phyloP scores from a whole-genome alignment of 805 yeast genomes.

The Myxozyma mucilagina region DNA sequence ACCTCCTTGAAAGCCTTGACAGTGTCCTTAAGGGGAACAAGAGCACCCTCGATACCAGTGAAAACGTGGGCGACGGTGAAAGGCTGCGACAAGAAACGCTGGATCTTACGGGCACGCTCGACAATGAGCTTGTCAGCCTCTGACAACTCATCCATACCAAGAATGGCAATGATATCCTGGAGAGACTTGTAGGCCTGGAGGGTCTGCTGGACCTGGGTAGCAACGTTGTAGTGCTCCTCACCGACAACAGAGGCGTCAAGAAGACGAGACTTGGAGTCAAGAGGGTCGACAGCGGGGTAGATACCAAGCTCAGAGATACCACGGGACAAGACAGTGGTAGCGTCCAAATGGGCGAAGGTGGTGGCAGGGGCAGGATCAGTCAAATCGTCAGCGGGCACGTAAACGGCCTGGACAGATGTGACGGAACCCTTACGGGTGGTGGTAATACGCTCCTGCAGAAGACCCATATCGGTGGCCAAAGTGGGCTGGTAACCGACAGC shows the following conservation, averaged over 20 bases:
- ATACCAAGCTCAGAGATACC: slow-evolving; percentile 99
- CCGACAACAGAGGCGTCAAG: slow-evolving; percentile 97
- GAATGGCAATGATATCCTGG: slow-evolving; percentile 99
- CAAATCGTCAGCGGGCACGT: slow-evolving; percentile 99
- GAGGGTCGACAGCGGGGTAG: slow-evolving; percentile 99
- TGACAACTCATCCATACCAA: slow-evolving; percentile 99
- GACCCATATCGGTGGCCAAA: slow-evolving; percentile 99
- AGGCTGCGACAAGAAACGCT: slow-evolving; percentile 99
- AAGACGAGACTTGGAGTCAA: slow-evolving; percentile 98
- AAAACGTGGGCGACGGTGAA: slow-evolving; percentile 99
- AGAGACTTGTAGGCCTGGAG: slow-evolving; percentile 99
- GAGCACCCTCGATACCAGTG: slow-evolving; percentile 99
- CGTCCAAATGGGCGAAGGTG: slow-evolving; percentile 99
- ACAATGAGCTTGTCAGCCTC: slow-evolving; percentile 98
- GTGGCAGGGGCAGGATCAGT: slow-evolving; percentile 99
- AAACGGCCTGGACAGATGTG: slow-evolving; percentile 99
- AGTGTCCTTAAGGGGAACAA: slow-evolving; percentile 96
- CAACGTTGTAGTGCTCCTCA: slow-evolving; percentile 97
- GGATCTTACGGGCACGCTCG: slow-evolving; percentile 99
- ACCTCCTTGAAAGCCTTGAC: slow-evolving; percentile 93
- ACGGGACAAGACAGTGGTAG: slow-evolving; percentile 99
- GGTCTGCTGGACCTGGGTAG: slow-evolving; percentile 94
- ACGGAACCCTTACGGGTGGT: slow-evolving; percentile 99
- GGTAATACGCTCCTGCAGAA: slow-evolving; percentile 99
- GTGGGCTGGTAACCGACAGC: slow-evolving; percentile 99